Conservation (phyloP, 805 yeast species). For the Saccharomyces kudriavzevii region DNA sequence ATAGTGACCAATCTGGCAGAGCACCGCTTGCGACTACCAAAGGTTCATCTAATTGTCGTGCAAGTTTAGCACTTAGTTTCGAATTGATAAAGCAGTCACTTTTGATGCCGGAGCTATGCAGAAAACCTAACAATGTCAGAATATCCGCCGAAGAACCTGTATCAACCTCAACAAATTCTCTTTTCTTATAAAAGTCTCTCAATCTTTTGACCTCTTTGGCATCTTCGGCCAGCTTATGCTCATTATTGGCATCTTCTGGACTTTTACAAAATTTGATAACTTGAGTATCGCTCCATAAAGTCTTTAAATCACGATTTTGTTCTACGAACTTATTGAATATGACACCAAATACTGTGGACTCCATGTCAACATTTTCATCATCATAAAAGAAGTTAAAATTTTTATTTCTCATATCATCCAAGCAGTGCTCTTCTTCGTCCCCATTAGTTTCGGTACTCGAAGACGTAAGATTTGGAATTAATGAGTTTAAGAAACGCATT, state of each 20-base stretch:
- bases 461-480: slow-evolving; percentile 12
- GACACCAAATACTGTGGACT: slow-evolving; percentile 72
- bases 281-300: slow-evolving; percentile 54
- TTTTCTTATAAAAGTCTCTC: slow-evolving; percentile 24
- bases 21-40: slow-evolving; percentile 79
- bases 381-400: slow-evolving; percentile 50
- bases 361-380: slow-evolving; percentile 51
- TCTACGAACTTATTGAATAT: slow-evolving; percentile 44
- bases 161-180: not conserved
- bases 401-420: slow-evolving; percentile 22
- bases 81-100: slow-evolving; percentile 54
- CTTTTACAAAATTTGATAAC: slow-evolving; percentile 40
- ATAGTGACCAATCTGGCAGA: slow-evolving; percentile 76
- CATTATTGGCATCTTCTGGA: slow-evolving; percentile 19
- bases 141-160: slow-evolving; percentile 26
- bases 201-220: slow-evolving; percentile 13
- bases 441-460: slow-evolving; percentile 5
- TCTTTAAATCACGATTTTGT: slow-evolving; percentile 34
- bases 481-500: slow-evolving; percentile 20
- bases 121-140: slow-evolving; percentile 40
- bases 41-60: slow-evolving; percentile 84
- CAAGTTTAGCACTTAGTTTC: slow-evolving; percentile 77
- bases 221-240: slow-evolving; percentile 14
- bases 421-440: slow-evolving; percentile 5
- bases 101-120: slow-evolving; percentile 30